Evolutionary conservation across 176 grass and related monocot species (phyloP).

Genomic region (Leersia perrieri): DNA sequence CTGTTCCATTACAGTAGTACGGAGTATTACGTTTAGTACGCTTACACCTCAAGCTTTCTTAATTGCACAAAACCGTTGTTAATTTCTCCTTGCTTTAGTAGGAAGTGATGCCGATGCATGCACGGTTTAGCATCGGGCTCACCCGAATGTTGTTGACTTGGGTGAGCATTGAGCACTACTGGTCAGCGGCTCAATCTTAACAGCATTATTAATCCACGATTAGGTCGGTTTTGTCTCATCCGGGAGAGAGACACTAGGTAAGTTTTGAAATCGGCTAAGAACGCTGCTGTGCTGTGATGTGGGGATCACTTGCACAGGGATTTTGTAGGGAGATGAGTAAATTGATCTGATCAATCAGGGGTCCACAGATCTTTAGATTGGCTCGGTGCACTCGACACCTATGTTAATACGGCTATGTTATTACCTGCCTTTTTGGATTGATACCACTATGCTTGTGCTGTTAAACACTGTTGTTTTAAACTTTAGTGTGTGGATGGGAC

Average conservation of each 20-base stretch:
- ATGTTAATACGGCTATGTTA: background rate
- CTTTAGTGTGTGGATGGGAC: constrained; percentile 8
- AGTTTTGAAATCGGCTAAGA: constrained; percentile 42
- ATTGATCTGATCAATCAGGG: constrained; percentile 34
- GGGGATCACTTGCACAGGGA: constrained; percentile 53
- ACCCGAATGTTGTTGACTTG: constrained; percentile 51
- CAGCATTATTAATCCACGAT: constrained; percentile 24
- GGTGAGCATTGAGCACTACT: constrained; percentile 4
- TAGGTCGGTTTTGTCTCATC: constrained; percentile 30
- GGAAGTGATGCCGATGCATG: background rate
- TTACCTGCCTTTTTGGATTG: constrained; percentile 1
- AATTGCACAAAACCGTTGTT: background rate
- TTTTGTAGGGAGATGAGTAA: constrained; percentile 37
- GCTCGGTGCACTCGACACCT: background rate
- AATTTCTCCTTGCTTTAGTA: background rate
- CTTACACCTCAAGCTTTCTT: constrained; percentile 8
- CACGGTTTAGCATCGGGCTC: constrained; percentile 12
- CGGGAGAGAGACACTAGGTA: background rate
- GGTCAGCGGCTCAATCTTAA: constrained; percentile 27
- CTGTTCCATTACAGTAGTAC: constrained; percentile 21
- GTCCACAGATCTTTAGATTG: constrained; percentile 40
- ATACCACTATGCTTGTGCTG: background rate
- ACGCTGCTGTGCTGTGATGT: constrained; percentile 4
- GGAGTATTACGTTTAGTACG: background rate
- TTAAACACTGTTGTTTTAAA: constrained; percentile 34